Conservation (phyloP, 495 filamentous ascomycete species). For the Daldinia loculata region DNA sequence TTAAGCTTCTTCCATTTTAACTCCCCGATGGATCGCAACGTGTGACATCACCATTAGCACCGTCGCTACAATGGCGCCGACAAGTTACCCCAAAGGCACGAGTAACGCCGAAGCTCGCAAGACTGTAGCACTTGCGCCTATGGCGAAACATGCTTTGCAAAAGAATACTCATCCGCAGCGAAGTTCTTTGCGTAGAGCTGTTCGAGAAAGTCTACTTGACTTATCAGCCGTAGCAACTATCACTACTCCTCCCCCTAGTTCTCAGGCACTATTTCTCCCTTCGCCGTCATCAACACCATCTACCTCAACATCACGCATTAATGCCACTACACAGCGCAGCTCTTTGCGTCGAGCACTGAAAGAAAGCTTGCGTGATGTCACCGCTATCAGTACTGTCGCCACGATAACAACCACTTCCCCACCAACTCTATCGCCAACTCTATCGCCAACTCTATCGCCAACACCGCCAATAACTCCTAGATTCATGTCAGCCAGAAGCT, state of each 20-base stretch:
- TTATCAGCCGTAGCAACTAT: background rate
- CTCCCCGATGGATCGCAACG: background rate
- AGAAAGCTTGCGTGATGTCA: conserved; percentile 6
- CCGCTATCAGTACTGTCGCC: background rate
- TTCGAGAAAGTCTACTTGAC: conserved; percentile 16
- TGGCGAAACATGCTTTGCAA: background rate
- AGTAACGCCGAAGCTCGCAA: background rate
- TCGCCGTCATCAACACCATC: background rate
- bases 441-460: background rate
- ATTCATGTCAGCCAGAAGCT: background rate
- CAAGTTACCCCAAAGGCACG: background rate
- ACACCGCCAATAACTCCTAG: background rate
- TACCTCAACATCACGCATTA: background rate
- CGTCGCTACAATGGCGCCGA: conserved; percentile 19
- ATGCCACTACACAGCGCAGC: conserved; percentile 16
- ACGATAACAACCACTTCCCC: background rate
- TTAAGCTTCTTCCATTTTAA: background rate
- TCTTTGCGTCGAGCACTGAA: conserved; percentile 29
- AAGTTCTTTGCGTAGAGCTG: conserved; percentile 26
- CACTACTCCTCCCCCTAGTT: conserved; percentile 1
- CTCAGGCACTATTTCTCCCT: background rate
- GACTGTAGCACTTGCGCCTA: background rate
- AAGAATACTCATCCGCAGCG: conserved; percentile 12
- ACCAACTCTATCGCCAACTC: background rate
- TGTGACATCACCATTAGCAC: conserved; percentile 18